Conservation (phyloP, 2,329 filamentous ascomycete species). For the Pseudogymnoascus destructans region DNA sequence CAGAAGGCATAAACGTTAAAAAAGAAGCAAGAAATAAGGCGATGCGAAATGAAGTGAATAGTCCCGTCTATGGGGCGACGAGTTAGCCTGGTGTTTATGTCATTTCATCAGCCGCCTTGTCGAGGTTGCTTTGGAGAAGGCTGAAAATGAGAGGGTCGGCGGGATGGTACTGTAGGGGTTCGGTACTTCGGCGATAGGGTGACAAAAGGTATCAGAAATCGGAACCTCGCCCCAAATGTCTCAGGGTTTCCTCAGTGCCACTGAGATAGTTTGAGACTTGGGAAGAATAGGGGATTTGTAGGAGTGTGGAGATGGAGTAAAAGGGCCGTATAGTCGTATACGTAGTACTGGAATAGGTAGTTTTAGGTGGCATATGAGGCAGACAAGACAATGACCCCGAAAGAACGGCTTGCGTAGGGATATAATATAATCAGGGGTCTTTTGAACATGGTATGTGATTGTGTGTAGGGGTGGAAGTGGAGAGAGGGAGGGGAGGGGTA, state of each 20-base stretch:
- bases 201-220: not conserved
- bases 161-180: not conserved
- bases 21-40: conserved; percentile 15
- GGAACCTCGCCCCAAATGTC: conserved; percentile 1
- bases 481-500: not conserved
- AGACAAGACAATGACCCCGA: not conserved
- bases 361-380: not conserved
- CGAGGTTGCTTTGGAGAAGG: conserved; percentile 2
- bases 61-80: conserved; percentile 7
- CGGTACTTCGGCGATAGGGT: conserved; percentile 5
- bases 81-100: not conserved
- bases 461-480: not conserved
- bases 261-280: not conserved
- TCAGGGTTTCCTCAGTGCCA: not conserved
- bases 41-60: conserved; percentile 11
- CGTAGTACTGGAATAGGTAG: not conserved
- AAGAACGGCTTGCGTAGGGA: not conserved
- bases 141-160: conserved; percentile 6
- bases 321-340: not conserved
- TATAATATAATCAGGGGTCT: not conserved
- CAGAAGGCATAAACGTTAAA: conserved; percentile 8
- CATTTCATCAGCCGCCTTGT: not conserved
- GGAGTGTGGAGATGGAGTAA: not conserved
- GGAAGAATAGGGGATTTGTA: not conserved
- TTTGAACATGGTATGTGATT: not conserved